Conservation (phyloP, 495 filamentous ascomycete genomes). For the Xylaria palmicola region DNA sequence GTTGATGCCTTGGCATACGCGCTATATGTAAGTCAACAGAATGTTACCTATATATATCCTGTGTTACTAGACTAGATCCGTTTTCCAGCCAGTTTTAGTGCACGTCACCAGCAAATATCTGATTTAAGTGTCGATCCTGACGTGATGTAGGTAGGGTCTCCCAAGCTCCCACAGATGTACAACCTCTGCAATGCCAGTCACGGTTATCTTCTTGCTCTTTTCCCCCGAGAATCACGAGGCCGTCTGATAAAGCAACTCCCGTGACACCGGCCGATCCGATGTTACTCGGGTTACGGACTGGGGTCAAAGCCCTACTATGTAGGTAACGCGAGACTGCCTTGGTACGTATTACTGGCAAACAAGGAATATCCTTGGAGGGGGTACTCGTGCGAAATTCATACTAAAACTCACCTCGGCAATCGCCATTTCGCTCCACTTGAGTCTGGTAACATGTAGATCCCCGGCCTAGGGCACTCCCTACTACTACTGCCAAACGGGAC, state of each 20-base stretch:
- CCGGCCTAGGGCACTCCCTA: background rate
- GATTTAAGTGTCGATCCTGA: background rate
- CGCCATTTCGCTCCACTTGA: background rate
- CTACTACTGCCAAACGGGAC: background rate
- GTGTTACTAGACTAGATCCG: background rate
- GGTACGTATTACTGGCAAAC: background rate
- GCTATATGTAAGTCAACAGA: background rate
- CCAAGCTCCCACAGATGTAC: background rate
- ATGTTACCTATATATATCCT: background rate
- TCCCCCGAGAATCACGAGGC: background rate
- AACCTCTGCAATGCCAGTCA: no score
- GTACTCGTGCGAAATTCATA: background rate
- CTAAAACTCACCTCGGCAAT: background rate
- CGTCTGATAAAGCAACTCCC: background rate
- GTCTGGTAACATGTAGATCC: slow-evolving; percentile 2
- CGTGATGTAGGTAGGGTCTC: background rate
- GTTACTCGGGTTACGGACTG: background rate
- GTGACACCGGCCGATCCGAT: background rate
- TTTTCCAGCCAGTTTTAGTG: background rate
- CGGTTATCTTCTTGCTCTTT: background rate
- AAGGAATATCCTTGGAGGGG: background rate
- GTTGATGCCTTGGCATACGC: background rate
- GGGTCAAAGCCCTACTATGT: slow-evolving; percentile 8
- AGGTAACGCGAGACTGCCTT: background rate
- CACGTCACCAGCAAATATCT: background rate